phyloP scores from a whole-genome alignment of 2,329 filamentous ascomycete genomes.

The Pestalotiopsis sp. region DNA sequence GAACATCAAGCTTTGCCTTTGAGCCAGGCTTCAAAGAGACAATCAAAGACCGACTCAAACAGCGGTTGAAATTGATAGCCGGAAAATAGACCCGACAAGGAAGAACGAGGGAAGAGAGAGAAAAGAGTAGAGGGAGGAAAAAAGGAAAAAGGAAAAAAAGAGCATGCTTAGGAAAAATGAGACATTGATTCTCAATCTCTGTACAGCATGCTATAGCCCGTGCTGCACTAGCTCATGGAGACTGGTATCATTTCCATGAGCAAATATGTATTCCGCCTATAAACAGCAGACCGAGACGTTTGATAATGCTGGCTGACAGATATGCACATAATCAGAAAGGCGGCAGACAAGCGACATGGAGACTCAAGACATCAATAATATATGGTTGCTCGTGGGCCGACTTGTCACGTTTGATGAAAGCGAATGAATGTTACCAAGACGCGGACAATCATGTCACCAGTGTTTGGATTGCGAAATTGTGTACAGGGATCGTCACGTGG shows the following conservation, averaged over 20 bases:
- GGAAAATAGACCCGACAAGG: background rate
- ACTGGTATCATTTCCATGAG: background rate
- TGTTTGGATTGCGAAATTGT: constrained; percentile 19
- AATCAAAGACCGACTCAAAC: background rate
- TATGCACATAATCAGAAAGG: background rate
- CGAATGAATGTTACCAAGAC: constrained; percentile 5
- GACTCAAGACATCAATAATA: background rate
- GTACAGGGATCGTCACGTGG: constrained; percentile 40
- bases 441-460: constrained; percentile 14
- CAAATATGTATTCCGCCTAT: background rate
- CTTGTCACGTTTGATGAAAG: background rate
- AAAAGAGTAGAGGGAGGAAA: background rate
- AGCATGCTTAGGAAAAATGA: background rate
- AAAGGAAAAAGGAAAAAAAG: background rate
- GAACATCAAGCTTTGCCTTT: constrained; percentile 14
- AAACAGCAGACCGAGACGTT: background rate
- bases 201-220: background rate
- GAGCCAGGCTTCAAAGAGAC: constrained; percentile 2
- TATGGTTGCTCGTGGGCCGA: background rate
- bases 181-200: background rate
- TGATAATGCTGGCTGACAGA: background rate
- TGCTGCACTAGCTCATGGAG: background rate
- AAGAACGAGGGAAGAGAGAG: background rate
- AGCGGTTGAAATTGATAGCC: background rate
- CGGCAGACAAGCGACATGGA: background rate